Conservation (phyloP, 2,329 filamentous ascomycete species). For the Paracoccidioides brasiliensis region DNA sequence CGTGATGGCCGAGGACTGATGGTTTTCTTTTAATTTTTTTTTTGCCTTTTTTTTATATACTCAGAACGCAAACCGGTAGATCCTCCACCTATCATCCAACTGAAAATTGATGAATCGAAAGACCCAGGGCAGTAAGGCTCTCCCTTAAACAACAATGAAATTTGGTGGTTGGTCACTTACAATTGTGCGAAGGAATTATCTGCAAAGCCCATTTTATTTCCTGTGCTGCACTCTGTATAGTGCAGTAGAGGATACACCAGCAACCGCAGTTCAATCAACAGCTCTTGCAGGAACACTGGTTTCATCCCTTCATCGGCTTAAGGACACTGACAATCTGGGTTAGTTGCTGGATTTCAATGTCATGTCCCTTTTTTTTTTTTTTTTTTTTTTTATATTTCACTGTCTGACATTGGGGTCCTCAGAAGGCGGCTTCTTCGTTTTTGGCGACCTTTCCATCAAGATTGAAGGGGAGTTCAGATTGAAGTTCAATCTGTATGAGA, state of each 20-base stretch:
- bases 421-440: conserved; percentile 83
- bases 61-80: conserved; percentile 75
- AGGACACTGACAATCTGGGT: conserved; percentile 59
- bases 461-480: conserved; percentile 59
- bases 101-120: conserved; percentile 39
- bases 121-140: conserved; percentile 48
- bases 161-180: neutral
- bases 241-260: conserved; percentile 34
- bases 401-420: neutral
- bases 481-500: conserved; percentile 65
- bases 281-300: conserved; percentile 59
- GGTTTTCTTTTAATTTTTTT: neutral
- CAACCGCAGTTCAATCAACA: conserved; percentile 34
- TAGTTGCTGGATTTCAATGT: conserved; percentile 14
- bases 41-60: conserved; percentile 1
- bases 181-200: conserved; percentile 32
- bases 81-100: conserved; percentile 66
- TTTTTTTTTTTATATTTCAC: too few relatives aligned
- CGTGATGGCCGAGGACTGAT: conserved; percentile 6
- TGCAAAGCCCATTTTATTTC: conserved; percentile 53
- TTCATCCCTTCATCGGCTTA: conserved; percentile 70
- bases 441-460: conserved; percentile 72
- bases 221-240: conserved; percentile 46
- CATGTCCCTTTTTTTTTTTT: neutral
- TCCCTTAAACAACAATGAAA: conserved; percentile 9